Conservation (phyloP, 768 basidiomycete species). For the Boletellus ananas region DNA sequence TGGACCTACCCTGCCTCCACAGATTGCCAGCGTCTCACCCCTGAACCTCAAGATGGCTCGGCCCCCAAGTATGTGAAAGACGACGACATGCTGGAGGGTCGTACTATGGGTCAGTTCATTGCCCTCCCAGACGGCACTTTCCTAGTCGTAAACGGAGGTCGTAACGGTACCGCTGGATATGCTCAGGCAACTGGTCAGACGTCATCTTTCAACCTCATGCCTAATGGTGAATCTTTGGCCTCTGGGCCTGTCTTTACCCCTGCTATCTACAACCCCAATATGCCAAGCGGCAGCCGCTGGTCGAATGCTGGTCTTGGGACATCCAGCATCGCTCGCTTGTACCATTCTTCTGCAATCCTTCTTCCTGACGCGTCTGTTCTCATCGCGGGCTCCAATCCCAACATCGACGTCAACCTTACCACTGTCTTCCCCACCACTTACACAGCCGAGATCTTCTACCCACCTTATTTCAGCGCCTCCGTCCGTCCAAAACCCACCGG, state of each 20-base stretch:
- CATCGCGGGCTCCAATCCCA: slow-evolving; percentile 92
- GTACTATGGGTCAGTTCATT: slow-evolving; percentile 94
- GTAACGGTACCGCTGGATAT: slow-evolving; percentile 89
- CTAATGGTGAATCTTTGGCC: slow-evolving; percentile 70
- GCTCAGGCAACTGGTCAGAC: slow-evolving; percentile 51
- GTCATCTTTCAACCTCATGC: slow-evolving; percentile 49
- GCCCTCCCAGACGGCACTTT: slow-evolving; percentile 73
- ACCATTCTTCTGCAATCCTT: slow-evolving; percentile 88
- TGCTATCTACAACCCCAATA: slow-evolving; percentile 77
- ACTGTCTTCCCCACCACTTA: slow-evolving; percentile 76
- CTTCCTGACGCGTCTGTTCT: slow-evolving; percentile 84
- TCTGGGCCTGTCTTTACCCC: slow-evolving; percentile 75
- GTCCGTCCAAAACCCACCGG: slow-evolving; percentile 68
- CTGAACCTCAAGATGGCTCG: slow-evolving; percentile 74
- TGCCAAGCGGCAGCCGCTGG: slow-evolving; percentile 70
- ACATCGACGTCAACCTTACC: slow-evolving; percentile 72
- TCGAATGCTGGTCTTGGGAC: slow-evolving; percentile 61
- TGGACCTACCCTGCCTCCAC: slow-evolving; percentile 66
- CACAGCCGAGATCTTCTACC: slow-evolving; percentile 86
- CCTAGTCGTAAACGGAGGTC: slow-evolving; percentile 76
- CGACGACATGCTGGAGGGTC: slow-evolving; percentile 68
- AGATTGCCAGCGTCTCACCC: slow-evolving; percentile 81
- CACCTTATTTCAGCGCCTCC: slow-evolving; percentile 73
- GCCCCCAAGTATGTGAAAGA: slow-evolving; percentile 60
- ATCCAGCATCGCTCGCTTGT: slow-evolving; percentile 74